Evolutionary conservation across 345 rosid genomes (phyloP).

Genomic region (Gossypium sturtianum): DNA sequence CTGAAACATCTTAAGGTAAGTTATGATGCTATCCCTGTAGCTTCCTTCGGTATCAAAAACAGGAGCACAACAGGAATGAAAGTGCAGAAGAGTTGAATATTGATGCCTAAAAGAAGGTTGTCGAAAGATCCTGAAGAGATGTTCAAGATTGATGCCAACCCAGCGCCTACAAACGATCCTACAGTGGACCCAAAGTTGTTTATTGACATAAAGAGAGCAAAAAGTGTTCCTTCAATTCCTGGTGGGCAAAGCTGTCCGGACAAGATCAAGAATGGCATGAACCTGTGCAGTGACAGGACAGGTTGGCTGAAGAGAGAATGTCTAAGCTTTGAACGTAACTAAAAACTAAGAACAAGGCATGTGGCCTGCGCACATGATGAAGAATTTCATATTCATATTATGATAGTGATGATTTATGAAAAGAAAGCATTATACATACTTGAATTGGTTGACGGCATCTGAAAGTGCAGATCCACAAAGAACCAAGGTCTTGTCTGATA

Average conservation of each 20-base stretch:
- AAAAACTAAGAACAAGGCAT: not conserved
- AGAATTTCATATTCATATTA: not conserved
- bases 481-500: conserved; percentile 87
- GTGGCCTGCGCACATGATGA: not conserved
- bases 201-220: conserved; percentile 95
- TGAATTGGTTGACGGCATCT: conserved; percentile 94
- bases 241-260: conserved; percentile 97
- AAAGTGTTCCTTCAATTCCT: conserved; percentile 91
- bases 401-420: not conserved
- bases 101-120: conserved; percentile 63
- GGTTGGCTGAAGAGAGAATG: not conserved
- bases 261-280: conserved; percentile 95
- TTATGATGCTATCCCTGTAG: conserved; percentile 73
- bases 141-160: conserved; percentile 68
- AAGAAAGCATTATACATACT: conserved; percentile 36
- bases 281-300: conserved; percentile 35
- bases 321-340: not conserved
- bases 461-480: conserved; percentile 80
- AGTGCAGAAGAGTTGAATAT: conserved; percentile 70
- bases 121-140: conserved; percentile 84
- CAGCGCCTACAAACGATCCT: conserved; percentile 88
- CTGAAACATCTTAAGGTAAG: not conserved
- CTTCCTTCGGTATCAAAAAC: conserved; percentile 83
- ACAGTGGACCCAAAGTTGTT: conserved; percentile 82
- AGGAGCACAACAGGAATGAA: conserved; percentile 65